These are phyloP conservation scores for Ceratobasidium sp. DNA, from an alignment of 1,284 basidiomycete species.

Conservation along the genomic window DNA sequence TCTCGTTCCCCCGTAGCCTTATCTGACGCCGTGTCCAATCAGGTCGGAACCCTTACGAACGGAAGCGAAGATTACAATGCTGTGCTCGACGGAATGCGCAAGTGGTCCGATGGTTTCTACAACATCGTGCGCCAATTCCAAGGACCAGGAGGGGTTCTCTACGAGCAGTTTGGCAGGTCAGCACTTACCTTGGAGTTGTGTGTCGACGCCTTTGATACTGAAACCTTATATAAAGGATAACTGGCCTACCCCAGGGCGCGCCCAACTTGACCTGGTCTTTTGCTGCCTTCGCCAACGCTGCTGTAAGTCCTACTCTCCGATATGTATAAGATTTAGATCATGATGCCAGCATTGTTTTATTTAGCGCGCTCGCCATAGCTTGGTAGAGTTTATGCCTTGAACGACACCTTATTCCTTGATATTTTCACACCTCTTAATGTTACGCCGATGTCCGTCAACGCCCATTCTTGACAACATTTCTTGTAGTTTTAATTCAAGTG, in stretches of 20 bases:
- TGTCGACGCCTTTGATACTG: background rate
- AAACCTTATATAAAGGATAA: conserved; percentile 40
- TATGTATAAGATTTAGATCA: background rate
- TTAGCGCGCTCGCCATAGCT: conserved; percentile 29
- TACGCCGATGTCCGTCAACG: background rate
- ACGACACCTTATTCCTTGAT: background rate
- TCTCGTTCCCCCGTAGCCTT: no score
- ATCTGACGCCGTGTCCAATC: background rate
- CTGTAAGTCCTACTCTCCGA: conserved; percentile 3
- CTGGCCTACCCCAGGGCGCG: conserved; percentile 49
- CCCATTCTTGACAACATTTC: background rate
- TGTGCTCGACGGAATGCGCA: conserved; percentile 45
- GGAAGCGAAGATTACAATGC: conserved; percentile 41
- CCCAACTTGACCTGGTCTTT: conserved; percentile 54
- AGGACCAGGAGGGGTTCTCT: conserved; percentile 49
- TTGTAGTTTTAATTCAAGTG: background rate
- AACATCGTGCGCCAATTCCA: conserved; percentile 45
- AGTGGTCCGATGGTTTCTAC: conserved; percentile 50
- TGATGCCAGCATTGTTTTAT: background rate
- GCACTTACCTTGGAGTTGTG: background rate
- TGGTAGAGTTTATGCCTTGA: conserved; percentile 1
- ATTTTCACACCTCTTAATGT: background rate
- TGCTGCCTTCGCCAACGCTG: conserved; percentile 48
- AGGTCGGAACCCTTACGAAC: background rate
- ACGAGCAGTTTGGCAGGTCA: conserved; percentile 53